Base-by-base conservation (phyloP, 2,329 filamentous ascomycete genomes). In the Pyrenophora seminiperda region DNA sequence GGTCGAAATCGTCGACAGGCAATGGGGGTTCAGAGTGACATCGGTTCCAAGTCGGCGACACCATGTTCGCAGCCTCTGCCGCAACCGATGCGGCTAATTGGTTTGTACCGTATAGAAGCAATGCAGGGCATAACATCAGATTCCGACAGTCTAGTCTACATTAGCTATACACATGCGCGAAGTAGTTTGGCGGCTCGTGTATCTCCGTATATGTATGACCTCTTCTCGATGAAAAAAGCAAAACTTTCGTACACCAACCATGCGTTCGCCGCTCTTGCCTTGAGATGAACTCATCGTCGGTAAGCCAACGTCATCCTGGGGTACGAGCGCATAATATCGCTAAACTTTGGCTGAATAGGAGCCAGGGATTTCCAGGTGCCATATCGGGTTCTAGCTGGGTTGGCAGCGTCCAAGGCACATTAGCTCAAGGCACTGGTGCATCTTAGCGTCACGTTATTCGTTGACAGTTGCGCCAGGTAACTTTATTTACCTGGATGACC, bases 21-120 rank as follows among this genome's bases (percentile, higher is more conserved):
- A 30, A 37, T 41, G 42, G 31, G 31, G 13, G 11, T 31, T 18
- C 18, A 27, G 7, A 9, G 13, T 10, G 30, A 39, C 13, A 41
- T 33, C 47, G 47, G 47, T 24, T 47, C 7, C 10, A 46, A 31
- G 37, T 50, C 47, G 47, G 47, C 47, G 17, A 50, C 31, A 27
- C 33, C 36, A 29, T 37, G 36, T 47, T 13, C 22, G 14, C 24
- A 22, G 18, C 9, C 22, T 22, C 33, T 18, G 43, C 38, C 41
- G 5, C 19, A 15, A 43, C 20, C 31, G 41, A 27, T 27, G 13
- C 24, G 9, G 13, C 5, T 27, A 10, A 27, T 27, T 27, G 24
- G 24, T 4, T 10, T 10, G 22, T 31, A 31, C 41, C 15, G 19
- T 34, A 20, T 13, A 14, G 20, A 2, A 36, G 15, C 17, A 27